phyloP scores from a whole-genome alignment of 768 basidiomycete genomes.

The Neoboletus subvelutipes region DNA sequence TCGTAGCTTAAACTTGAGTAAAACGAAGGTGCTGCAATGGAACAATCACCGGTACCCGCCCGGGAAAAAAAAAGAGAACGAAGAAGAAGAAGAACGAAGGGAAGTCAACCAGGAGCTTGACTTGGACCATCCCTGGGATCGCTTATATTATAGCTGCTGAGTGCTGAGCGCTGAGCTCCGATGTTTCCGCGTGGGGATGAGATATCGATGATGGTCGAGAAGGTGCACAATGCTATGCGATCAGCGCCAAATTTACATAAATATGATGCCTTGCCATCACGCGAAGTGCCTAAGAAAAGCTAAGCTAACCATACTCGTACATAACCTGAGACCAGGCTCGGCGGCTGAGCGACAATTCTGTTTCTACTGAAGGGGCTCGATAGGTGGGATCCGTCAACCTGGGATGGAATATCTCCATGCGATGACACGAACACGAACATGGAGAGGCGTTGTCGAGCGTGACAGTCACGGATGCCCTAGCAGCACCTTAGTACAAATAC shows the following conservation, averaged over 20 bases:
- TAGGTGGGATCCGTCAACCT: background rate
- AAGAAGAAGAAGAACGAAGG: conserved; percentile 8
- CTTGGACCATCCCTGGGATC: background rate
- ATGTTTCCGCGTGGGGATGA: background rate
- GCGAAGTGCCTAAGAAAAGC: background rate
- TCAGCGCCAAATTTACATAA: background rate
- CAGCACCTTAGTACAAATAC: background rate
- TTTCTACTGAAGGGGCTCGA: background rate
- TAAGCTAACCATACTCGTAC: background rate
- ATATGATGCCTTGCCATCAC: background rate
- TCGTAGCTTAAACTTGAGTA: background rate
- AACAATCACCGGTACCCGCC: conserved; percentile 21
- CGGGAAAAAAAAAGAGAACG: conserved; percentile 8
- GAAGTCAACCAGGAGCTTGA: conserved; percentile 28
- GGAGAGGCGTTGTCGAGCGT: background rate
- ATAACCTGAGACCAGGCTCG: no score
- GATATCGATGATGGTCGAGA: conserved; percentile 14
- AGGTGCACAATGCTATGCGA: background rate
- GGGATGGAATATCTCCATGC: background rate
- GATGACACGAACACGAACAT: background rate
- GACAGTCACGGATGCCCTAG: no score
- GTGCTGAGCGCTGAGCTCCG: background rate
- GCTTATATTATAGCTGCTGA: conserved; percentile 8
- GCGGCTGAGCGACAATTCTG: background rate
- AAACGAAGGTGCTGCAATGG: conserved; percentile 5